Evolutionary conservation across 2,329 filamentous ascomycete genomes (phyloP), one percentile per base, ranked within the genome.

Genomic region (Hymenoscyphus linearis): DNA sequence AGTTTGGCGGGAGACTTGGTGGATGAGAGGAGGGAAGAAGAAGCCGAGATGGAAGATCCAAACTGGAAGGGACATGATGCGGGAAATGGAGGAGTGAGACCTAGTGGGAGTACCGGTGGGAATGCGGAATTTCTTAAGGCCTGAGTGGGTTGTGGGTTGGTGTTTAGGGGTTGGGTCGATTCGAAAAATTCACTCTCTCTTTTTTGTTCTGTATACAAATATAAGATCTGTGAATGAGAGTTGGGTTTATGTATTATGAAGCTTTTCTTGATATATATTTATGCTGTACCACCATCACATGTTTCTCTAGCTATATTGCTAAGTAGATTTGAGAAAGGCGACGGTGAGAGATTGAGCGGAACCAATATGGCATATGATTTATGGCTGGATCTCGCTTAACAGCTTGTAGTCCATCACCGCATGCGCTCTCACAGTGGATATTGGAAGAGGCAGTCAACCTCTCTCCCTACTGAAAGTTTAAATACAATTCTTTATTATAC

Each of bases 1-100:
- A 67, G 64, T 58, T 60, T 72, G 37, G 68, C 63, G 18, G 70
- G 67, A 1, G 69, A 71, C 64, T 62, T 63, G 44, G 64, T 58
- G 31, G 34, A 53, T 10, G 61, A 65, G 50, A 34, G 56, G 40
- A 35, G 50, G 56, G 12, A 14, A n/a, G 22, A 31, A 18, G 56
- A 58, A 35, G 22, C 14, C 3, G 56, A 52, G n/a, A 58, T 47
- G 40, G 40, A n/a, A 22, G 40, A 47, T 47, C 3, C n/a, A 1
- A 3, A 47, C 3, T 47, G 40, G 40, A 47, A 47, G 18, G 40
- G 40, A 12, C 18, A 47, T 4, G 18, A 25, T 47, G n/a, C 6
- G 40, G 40, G 12, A 10, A 47, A 47, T 47, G 40, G 40, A 12
- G 12, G 12, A 10, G 18, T 47, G 4, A 10, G 40, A 47, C 40